phyloP scores from a whole-genome alignment of 2,329 filamentous ascomycete species.

The Apiospora marii region DNA sequence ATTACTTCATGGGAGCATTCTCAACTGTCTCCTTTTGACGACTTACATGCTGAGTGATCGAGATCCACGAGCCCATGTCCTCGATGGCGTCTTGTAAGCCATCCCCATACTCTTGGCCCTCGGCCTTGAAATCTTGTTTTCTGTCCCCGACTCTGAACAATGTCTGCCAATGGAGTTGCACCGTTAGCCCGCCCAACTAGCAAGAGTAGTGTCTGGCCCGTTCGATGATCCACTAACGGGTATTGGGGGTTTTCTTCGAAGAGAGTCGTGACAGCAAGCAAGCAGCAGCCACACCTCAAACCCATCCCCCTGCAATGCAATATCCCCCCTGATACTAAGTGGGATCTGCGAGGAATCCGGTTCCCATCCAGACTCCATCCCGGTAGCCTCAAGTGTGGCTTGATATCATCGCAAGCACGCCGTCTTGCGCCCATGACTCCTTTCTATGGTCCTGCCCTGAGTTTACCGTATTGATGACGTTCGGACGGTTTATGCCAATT shows the following conservation, averaged over 20 bases:
- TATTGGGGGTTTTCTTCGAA: background rate
- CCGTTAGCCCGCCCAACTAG: background rate
- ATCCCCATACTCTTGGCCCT: background rate
- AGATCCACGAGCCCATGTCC: slow-evolving; percentile 25
- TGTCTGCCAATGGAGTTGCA: slow-evolving; percentile 1
- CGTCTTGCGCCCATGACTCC: slow-evolving; percentile 9
- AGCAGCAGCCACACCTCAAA: background rate
- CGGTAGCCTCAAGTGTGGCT: slow-evolving; percentile 29
- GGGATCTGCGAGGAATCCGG: slow-evolving; percentile 16
- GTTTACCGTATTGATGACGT: slow-evolving; percentile 27
- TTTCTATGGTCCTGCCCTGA: slow-evolving; percentile 15
- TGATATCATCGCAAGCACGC: slow-evolving; percentile 26
- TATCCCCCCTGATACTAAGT: background rate
- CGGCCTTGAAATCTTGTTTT: slow-evolving; percentile 29
- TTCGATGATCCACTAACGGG: background rate
- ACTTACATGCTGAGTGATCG: slow-evolving; percentile 24
- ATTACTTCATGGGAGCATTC: slow-evolving; percentile 17
- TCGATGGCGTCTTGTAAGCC: slow-evolving; percentile 23
- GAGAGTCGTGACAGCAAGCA: background rate
- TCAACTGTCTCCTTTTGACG: background rate
- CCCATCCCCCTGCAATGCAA: background rate
- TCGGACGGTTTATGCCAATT: slow-evolving; percentile 22
- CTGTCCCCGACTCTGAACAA: slow-evolving; percentile 19
- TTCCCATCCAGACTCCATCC: slow-evolving; percentile 9
- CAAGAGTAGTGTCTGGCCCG: slow-evolving; percentile 2